Percentiles rank a stretch among this genome's conserved stretches.
These are phyloP conservation scores for Fusarium papillatum DNA, from an alignment of 2,329 filamentous ascomycete genomes.

Conservation along the genomic window DNA sequence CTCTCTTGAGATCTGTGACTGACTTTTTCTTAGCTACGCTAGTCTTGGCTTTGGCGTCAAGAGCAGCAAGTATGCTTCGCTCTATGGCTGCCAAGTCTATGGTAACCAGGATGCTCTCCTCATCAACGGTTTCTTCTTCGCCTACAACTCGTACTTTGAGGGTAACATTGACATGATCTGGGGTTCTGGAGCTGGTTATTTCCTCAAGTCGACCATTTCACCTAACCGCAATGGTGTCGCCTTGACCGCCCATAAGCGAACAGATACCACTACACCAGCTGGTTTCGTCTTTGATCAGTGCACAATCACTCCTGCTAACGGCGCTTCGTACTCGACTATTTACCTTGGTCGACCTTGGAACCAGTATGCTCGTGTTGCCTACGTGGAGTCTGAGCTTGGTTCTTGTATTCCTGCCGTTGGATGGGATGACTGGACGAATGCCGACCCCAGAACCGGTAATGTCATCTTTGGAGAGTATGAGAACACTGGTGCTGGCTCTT, in stretches of 20 bases:
- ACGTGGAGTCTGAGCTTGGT: constrained; percentile 32
- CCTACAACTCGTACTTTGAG: constrained; percentile 57
- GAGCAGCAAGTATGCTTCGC: constrained; percentile 47
- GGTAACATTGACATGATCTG: constrained; percentile 64
- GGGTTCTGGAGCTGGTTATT: constrained; percentile 58
- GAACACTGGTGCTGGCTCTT: constrained; percentile 35
- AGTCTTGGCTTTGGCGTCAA: constrained; percentile 60
- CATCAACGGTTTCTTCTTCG: constrained; percentile 61
- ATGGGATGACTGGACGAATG: constrained; percentile 39
- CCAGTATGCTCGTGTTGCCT: constrained; percentile 38
- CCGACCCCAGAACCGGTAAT: constrained; percentile 35
- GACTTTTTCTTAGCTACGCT: constrained; percentile 49
- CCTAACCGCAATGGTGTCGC: constrained; percentile 47
- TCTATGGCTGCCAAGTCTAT: constrained; percentile 59
- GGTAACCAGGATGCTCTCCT: constrained; percentile 66
- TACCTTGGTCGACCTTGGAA: constrained; percentile 41
- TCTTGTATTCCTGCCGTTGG: constrained; percentile 26
- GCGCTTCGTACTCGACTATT: constrained; percentile 38
- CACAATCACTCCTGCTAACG: constrained; percentile 43
- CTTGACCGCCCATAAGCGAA: constrained; percentile 53
- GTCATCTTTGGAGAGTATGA: constrained; percentile 38
- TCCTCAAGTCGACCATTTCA: constrained; percentile 51
- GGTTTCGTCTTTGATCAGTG: constrained; percentile 52
- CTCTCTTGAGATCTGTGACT: neutral
- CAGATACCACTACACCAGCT: constrained; percentile 51